phyloP scores from a whole-genome alignment of 2,329 filamentous ascomycete genomes.

The Beauveria sp. region DNA sequence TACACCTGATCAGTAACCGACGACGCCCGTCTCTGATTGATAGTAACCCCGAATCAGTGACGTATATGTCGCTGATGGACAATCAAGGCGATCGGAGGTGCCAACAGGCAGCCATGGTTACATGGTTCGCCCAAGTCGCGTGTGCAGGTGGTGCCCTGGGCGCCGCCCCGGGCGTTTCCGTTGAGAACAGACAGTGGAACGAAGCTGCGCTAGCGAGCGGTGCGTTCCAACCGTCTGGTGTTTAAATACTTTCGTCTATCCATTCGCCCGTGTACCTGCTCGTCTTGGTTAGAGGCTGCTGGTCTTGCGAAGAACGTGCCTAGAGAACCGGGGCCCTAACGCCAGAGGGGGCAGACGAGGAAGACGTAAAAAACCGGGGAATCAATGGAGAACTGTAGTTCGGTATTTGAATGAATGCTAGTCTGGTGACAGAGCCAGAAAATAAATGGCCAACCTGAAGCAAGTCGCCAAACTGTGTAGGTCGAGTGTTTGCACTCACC shows the following conservation, averaged over 20 bases:
- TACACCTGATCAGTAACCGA: not conserved
- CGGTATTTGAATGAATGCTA: constrained; percentile 10
- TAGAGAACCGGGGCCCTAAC: no score
- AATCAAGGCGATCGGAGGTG: not conserved
- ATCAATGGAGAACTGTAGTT: not conserved
- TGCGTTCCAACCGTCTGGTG: not conserved
- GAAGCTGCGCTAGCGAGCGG: not conserved
- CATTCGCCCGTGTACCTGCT: not conserved
- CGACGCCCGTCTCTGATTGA: not conserved
- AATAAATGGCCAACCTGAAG: not conserved
- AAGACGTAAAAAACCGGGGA: not conserved
- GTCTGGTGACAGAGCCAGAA: not conserved
- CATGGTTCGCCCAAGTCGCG: not conserved
- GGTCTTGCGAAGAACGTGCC: not conserved
- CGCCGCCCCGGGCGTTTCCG: not conserved
- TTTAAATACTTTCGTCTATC: not conserved
- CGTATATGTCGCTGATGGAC: constrained; percentile 1
- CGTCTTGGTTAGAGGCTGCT: not conserved
- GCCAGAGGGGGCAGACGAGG: not conserved
- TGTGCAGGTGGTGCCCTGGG: not conserved
- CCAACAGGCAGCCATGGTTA: not conserved
- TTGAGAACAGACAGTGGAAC: constrained; percentile 2
- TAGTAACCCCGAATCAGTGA: not conserved
- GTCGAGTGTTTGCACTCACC: not conserved
- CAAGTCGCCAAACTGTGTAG: not conserved